A percentile compares a stretch with the other conserved stretches of the same genome.
phyloP scores from a whole-genome alignment of 2,329 filamentous ascomycete genomes.

The Cercospora zeae-maydis region DNA sequence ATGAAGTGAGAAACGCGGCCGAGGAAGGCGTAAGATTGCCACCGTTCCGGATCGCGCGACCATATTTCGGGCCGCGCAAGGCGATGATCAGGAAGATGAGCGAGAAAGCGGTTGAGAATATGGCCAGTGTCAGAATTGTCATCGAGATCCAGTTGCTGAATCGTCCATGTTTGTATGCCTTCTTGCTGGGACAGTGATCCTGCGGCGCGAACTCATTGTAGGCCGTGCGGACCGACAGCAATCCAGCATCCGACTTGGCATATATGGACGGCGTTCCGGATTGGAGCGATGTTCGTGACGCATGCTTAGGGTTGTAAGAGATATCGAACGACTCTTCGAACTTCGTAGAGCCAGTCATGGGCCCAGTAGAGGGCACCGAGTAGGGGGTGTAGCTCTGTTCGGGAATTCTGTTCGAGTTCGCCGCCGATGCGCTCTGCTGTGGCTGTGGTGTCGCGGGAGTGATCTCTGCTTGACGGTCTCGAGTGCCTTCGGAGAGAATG shows the following conservation, averaged over 20 bases:
- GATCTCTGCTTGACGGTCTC: neutral
- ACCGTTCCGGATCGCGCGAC: conserved; percentile 51
- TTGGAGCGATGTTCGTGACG: conserved; percentile 25
- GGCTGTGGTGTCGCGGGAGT: conserved; percentile 21
- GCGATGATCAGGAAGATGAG: conserved; percentile 64
- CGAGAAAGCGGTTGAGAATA: conserved; percentile 64
- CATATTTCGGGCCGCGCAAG: conserved; percentile 60
- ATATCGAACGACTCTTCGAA: conserved; percentile 21
- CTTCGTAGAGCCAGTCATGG: conserved; percentile 27
- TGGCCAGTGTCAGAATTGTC: conserved; percentile 44
- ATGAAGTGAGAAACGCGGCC: conserved; percentile 63
- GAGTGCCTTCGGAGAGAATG: conserved; percentile 26
- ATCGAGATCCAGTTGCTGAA: conserved; percentile 47
- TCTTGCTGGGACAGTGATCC: conserved; percentile 24
- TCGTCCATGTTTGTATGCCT: conserved; percentile 12
- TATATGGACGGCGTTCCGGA: conserved; percentile 26
- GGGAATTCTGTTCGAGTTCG: conserved; percentile 14
- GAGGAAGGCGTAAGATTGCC: conserved; percentile 57
- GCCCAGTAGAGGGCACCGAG: conserved; percentile 27
- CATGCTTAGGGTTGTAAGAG: conserved; percentile 15
- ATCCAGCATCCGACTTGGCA: conserved; percentile 28
- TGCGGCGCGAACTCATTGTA: conserved; percentile 30
- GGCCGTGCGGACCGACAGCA: conserved; percentile 23
- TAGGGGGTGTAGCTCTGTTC: conserved; percentile 18
- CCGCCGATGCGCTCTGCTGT: conserved; percentile 18